Evolutionary conservation across 768 basidiomycete species (phyloP), one percentile per base, ranked within the genome.

Genomic region (Krasilnikovozyma curviuscula): DNA sequence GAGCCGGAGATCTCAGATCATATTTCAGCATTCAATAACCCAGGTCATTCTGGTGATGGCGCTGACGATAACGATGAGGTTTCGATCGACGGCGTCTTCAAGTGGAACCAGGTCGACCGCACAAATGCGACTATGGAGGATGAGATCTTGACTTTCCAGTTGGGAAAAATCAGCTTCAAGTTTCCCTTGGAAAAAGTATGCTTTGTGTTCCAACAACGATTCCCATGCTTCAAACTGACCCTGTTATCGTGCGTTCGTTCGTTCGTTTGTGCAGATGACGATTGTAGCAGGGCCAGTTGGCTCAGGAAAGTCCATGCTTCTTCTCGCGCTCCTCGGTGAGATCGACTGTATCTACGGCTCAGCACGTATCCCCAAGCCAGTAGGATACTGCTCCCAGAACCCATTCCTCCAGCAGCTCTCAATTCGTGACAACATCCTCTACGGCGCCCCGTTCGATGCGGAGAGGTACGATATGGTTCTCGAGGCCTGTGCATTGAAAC

Each of bases 301-400:
- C 10, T 75, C 76, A 3, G 79, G 79, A 1, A 82, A 82, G 64
- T 31, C 34, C 3, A 47, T 39, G 25, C 56, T 79, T 12, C 64
- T 81, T 32, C 65, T 69, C 8, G 75, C 78, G 1, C 61, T 81
- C 28, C 67, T 81, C n/a, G 79, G 79, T 60, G 78, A 79, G 76
- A 57, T 48, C 23, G 37, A 48, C 1, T 44, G 46, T 35, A 12
- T 53, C 16, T 29, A 18, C 12, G 52, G 52, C n/a, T 23, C 1
- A 5, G 46, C 49, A 2, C 30, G 37, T 24, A 25, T 53, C 10
- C 52, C 52, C 12, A 53, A 48, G 47, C 31, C 38, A 2, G 46
- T 35, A 33, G 43, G 34, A 14, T 50, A 50, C 25, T 44, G 42
- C 25, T 41, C 49, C 7, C 49, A 50, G 34, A 44, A 34, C 23